These are phyloP conservation scores for Hypericum perforatum DNA, from an alignment of 345 rosid species.

Conservation along the genomic window DNA sequence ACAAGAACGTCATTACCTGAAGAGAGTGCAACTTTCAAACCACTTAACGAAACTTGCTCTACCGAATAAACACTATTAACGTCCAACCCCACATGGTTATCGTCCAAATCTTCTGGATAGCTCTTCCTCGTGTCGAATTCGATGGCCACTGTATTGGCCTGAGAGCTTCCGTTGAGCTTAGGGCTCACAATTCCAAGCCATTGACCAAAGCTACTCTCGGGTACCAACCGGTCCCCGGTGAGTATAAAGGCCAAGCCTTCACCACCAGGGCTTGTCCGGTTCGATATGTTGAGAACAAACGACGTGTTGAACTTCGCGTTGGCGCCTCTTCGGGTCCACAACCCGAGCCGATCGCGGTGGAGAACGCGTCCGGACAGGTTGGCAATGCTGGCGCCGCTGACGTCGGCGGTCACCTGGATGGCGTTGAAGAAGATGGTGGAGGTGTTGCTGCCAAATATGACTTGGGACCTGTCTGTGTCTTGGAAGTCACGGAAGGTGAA, in stretches of 20 bases:
- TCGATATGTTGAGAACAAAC: neutral
- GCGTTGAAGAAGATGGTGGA: conserved; percentile 21
- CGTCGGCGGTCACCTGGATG: conserved; percentile 10
- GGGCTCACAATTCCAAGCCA: neutral
- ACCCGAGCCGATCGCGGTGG: neutral
- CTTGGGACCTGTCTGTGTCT: neutral
- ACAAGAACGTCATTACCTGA: neutral
- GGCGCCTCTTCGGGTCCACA: neutral
- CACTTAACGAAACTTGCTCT: conserved; percentile 31
- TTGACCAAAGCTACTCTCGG: neutral
- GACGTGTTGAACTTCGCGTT: neutral
- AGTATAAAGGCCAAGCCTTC: conserved; percentile 2
- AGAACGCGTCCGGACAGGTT: neutral
- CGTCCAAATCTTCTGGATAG: conserved; percentile 36
- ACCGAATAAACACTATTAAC: conserved; percentile 34
- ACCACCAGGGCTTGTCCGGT: neutral
- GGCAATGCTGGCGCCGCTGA: neutral
- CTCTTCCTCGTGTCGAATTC: conserved; percentile 57
- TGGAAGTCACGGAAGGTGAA: neutral
- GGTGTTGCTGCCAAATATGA: neutral
- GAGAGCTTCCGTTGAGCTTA: neutral
- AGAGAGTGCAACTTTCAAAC: conserved; percentile 19
- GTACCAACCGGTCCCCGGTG: neutral
- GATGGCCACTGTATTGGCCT: neutral
- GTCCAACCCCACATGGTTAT: conserved; percentile 60